These are phyloP conservation scores for Naganishia albida DNA, from an alignment of 1,284 basidiomycete genomes.

Conservation along the genomic window DNA sequence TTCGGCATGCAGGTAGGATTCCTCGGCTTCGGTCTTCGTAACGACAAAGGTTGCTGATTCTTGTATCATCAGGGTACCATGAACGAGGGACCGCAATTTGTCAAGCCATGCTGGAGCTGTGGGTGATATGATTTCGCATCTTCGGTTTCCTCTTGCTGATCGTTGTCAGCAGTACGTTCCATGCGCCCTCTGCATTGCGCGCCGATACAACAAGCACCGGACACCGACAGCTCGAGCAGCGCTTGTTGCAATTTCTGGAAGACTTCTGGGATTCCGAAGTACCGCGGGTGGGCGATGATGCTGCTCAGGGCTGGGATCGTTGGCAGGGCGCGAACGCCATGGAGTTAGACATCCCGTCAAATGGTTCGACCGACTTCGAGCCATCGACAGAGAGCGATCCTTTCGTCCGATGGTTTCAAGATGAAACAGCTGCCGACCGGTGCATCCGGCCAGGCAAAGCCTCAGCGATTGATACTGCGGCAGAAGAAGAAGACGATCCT, in stretches of 20 bases:
- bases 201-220: constrained; percentile 8
- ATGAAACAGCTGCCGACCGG: constrained; percentile 62
- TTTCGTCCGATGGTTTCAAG: constrained; percentile 67
- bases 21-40: too few relatives aligned
- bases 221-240: constrained; percentile 38
- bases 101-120: constrained; percentile 58
- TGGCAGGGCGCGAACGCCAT: constrained; percentile 13
- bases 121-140: constrained; percentile 23
- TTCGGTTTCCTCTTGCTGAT: constrained; percentile 4
- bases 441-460: constrained; percentile 41
- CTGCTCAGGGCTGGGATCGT: constrained; percentile 53
- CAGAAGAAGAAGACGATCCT: constrained; percentile 67
- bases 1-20: constrained; percentile 76
- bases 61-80: constrained; percentile 49
- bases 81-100: constrained; percentile 57
- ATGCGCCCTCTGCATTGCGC: constrained; percentile 45
- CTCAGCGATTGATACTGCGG: constrained; percentile 60
- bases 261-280: constrained; percentile 58
- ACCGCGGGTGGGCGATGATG: constrained; percentile 56
- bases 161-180: constrained; percentile 49
- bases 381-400: constrained; percentile 57
- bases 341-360: constrained; percentile 17
- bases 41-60: not conserved
- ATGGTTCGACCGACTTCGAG: constrained; percentile 30
- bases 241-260: constrained; percentile 52